These are phyloP conservation scores for Dalbergia cultrata DNA, from an alignment of 306 rosid species.

Conservation along the genomic window DNA sequence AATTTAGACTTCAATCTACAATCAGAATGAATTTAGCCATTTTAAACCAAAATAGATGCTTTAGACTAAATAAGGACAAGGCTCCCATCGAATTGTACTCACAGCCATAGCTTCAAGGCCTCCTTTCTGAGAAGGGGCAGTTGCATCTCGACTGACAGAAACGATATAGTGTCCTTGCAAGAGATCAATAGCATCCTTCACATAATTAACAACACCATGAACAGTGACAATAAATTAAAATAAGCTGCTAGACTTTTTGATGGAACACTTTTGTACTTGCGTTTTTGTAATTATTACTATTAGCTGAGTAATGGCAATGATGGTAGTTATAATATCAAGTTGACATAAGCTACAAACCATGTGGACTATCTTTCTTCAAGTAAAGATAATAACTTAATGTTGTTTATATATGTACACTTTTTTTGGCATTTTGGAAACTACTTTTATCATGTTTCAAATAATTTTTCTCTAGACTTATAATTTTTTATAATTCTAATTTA, in stretches of 20 bases:
- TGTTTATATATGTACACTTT: too few relatives aligned
- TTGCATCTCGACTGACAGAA: slow-evolving; percentile 76
- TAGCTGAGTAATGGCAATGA: too few relatives aligned
- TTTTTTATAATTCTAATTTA: too few relatives aligned
- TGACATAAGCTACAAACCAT: too few relatives aligned
- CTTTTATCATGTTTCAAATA: too few relatives aligned
- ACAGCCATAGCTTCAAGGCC: slow-evolving; percentile 97
- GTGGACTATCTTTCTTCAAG: too few relatives aligned
- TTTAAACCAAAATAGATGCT: slow-evolving; percentile 38
- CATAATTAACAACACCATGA: slow-evolving; percentile 41
- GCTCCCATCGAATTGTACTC: slow-evolving; percentile 55
- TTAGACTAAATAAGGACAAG: slow-evolving; percentile 15
- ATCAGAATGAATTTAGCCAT: slow-evolving; percentile 30
- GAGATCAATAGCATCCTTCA: slow-evolving; percentile 98
- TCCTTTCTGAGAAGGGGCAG: slow-evolving; percentile 75
- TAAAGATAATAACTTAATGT: too few relatives aligned
- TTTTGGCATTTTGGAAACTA: too few relatives aligned
- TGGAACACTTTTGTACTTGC: too few relatives aligned
- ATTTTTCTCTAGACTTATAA: too few relatives aligned
- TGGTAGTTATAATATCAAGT: too few relatives aligned
- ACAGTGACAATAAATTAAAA: slow-evolving; percentile 29
- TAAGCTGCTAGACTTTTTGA: background rate
- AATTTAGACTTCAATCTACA: slow-evolving; percentile 28
- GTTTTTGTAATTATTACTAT: too few relatives aligned
- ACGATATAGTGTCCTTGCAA: slow-evolving; percentile 97